Percentiles rank a stretch among this genome's conserved stretches.
phyloP scores from a whole-genome alignment of 176 grass and related monocot species.

The Stipa capillata region DNA sequence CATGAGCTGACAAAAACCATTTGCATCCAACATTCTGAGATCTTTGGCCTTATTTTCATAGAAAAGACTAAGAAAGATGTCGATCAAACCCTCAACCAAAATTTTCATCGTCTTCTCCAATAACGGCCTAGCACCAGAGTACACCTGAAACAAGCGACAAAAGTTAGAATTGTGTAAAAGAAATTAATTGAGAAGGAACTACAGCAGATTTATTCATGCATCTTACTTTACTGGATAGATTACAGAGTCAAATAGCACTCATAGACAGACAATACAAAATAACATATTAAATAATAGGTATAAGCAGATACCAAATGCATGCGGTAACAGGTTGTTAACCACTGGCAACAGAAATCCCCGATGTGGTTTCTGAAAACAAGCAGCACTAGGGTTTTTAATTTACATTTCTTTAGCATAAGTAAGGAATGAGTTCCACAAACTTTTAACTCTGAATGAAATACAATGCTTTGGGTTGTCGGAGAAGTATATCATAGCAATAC shows the following conservation, averaged over 20 bases:
- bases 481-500: not conserved
- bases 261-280: too few relatives aligned
- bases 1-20: constrained; percentile 97
- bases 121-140: constrained; percentile 82
- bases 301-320: not conserved
- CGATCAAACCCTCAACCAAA: constrained; percentile 88
- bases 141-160: constrained; percentile 52
- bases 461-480: not conserved
- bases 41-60: constrained; percentile 86
- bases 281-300: not conserved
- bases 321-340: not conserved
- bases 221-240: constrained; percentile 5
- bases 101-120: constrained; percentile 79
- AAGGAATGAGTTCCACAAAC: not conserved
- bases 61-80: constrained; percentile 91
- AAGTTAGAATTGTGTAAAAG: not conserved
- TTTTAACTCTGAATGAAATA: not conserved
- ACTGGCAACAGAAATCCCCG: not conserved
- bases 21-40: constrained; percentile 67
- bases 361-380: not conserved
- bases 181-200: not conserved
- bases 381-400: not conserved
- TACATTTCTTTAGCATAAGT: not conserved
- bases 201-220: not conserved
- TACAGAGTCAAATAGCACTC: not conserved